phyloP scores from a whole-genome alignment of 306 rosid genomes.

The Morella rubra region DNA sequence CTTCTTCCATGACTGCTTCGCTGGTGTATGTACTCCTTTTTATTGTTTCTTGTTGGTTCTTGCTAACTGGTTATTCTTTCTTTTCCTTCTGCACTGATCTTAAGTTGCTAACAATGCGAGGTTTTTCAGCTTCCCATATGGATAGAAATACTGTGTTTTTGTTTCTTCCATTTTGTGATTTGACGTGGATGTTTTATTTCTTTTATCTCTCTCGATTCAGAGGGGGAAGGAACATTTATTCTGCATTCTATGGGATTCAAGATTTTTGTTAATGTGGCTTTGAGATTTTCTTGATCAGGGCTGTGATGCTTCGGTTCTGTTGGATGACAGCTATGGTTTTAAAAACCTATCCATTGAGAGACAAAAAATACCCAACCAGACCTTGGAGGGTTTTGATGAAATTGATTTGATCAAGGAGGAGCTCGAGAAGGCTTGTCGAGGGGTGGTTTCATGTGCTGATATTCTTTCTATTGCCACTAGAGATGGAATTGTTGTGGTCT shows the following conservation, averaged over 20 bases:
- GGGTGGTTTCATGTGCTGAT: constrained; percentile 55
- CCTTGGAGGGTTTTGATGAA: constrained; percentile 51
- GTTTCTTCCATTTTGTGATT: background rate
- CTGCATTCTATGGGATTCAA: no score
- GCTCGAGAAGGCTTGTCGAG: constrained; percentile 51
- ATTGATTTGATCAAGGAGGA: constrained; percentile 52
- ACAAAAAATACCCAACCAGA: constrained; percentile 2
- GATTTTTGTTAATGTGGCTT: background rate
- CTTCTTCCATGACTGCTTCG: constrained; percentile 90
- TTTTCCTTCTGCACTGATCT: background rate
- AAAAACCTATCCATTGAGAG: constrained; percentile 28
- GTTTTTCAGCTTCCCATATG: background rate
- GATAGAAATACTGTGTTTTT: background rate
- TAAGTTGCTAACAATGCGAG: background rate
- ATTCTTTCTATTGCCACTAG: constrained; percentile 50
- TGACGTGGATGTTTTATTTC: background rate
- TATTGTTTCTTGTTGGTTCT: constrained; percentile 6
- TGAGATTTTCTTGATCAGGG: constrained; percentile 36
- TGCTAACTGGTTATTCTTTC: background rate
- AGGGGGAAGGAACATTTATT: no score
- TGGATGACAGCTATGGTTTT: constrained; percentile 53
- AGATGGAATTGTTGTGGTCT: constrained; percentile 52
- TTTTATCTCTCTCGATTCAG: background rate
- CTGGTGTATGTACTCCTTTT: constrained; percentile 41
- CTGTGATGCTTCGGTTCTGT: constrained; percentile 56